These are phyloP conservation scores for Thalassiosira hispida DNA, from an alignment of 352 stramenopile genomes.

Conservation along the genomic window DNA sequence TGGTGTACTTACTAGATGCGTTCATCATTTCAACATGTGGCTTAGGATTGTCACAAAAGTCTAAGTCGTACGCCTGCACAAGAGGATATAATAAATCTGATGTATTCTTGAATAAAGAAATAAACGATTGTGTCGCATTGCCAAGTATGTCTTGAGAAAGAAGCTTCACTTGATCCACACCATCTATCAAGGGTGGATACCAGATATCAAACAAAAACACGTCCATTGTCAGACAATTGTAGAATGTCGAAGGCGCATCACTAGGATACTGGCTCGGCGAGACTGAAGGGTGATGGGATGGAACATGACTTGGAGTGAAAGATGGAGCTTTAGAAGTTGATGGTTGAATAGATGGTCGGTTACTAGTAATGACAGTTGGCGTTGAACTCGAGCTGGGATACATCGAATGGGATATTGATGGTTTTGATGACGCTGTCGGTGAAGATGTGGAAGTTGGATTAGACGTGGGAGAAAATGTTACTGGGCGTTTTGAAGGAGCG, in stretches of 20 bases:
- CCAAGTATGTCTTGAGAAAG: conserved; percentile 1
- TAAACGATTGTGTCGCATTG: background rate
- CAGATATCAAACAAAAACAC: background rate
- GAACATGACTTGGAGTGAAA: background rate
- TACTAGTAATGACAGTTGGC: background rate
- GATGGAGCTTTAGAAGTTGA: background rate
- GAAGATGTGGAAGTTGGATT: background rate
- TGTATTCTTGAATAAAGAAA: background rate
- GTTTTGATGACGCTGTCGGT: background rate
- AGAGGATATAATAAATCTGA: no score
- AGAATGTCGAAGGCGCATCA: background rate
- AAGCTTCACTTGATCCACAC: background rate
- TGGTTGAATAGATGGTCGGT: background rate
- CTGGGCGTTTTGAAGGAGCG: no score
- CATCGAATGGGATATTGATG: background rate
- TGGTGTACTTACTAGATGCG: no score
- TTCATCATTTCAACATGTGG: no score
- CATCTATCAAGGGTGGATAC: background rate
- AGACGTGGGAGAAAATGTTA: background rate
- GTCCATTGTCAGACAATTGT: background rate
- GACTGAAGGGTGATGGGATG: background rate
- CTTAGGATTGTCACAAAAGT: no score
- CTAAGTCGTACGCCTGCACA: no score
- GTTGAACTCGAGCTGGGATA: background rate
- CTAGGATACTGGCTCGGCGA: background rate